Conservation (phyloP, 2,329 filamentous ascomycete species). For the Trichoderma sp. region DNA sequence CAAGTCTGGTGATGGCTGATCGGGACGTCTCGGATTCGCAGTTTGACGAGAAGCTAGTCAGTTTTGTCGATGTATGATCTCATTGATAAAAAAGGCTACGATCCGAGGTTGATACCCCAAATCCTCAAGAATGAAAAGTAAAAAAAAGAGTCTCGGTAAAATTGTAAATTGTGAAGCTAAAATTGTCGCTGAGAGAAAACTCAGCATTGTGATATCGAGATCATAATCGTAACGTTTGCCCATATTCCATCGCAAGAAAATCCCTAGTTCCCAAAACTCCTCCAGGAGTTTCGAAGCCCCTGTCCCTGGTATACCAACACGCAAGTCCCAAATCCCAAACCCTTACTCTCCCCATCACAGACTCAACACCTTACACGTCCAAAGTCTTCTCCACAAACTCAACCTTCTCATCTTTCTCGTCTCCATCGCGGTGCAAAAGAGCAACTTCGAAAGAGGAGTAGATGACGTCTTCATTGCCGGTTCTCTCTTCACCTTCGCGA, state of each 20-base stretch:
- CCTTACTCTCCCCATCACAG: not conserved
- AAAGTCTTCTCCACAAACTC: conserved; percentile 16
- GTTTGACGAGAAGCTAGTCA: not conserved
- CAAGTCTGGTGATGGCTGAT: not conserved
- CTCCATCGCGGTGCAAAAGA: conserved; percentile 22
- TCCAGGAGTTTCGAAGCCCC: not conserved
- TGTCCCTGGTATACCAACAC: not conserved
- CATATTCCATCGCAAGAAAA: conserved; percentile 8
- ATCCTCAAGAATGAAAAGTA: not conserved
- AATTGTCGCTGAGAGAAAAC: not conserved
- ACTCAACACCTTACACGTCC: conserved; percentile 7
- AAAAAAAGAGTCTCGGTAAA: not conserved
- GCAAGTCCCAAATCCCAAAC: not conserved
- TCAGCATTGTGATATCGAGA: not conserved
- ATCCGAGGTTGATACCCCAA: not conserved
- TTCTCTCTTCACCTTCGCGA: conserved; percentile 29
- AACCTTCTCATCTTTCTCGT: conserved; percentile 20
- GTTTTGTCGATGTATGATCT: not conserved
- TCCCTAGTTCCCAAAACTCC: conserved; percentile 8
- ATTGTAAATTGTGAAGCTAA: conserved; percentile 3
- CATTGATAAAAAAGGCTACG: not conserved
- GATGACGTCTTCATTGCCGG: conserved; percentile 22
- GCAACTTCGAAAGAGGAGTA: conserved; percentile 24
- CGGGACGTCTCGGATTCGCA: not conserved
- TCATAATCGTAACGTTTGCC: conserved; percentile 9